Evolutionary conservation across 139 green algal species (phyloP).

Genomic region (Chlorella sorokiniana): DNA sequence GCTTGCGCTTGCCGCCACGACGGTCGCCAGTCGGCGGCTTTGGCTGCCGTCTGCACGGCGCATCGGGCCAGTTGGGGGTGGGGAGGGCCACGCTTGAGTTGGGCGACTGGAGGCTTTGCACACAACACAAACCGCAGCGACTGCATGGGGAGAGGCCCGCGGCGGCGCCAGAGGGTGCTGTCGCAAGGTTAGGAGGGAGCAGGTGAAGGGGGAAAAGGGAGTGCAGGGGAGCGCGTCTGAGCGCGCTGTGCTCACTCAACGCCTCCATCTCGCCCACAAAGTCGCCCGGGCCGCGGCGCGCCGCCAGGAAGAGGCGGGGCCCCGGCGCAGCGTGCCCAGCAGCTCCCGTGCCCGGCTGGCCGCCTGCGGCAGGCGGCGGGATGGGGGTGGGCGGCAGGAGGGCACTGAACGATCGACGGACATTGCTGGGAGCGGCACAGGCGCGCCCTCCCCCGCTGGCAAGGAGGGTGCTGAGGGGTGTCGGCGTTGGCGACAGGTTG

Average conservation of each 20-base stretch:
- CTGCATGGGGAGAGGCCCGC: too few species aligned
- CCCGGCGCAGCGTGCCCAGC: conserved; percentile 25
- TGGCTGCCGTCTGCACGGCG: conserved; percentile 4
- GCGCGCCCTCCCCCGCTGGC: too few species aligned
- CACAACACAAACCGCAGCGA: background rate
- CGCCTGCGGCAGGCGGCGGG: conserved; percentile 31
- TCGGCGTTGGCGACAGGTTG: too few species aligned
- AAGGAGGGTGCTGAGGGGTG: background rate
- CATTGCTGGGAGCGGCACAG: background rate
- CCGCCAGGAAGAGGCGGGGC: conserved; percentile 41
- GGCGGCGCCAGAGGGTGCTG: too few species aligned
- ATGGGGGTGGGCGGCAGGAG: background rate
- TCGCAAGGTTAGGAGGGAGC: too few species aligned
- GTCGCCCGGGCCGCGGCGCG: background rate
- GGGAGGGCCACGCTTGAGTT: too few species aligned
- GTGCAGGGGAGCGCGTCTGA: background rate
- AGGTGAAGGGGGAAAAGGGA: background rate
- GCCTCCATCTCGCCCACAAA: conserved; percentile 35
- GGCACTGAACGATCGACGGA: background rate
- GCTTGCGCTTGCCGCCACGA: conserved; percentile 1
- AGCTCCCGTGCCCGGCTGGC: conserved; percentile 29
- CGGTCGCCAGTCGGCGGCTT: conserved; percentile 9
- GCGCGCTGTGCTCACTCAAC: background rate
- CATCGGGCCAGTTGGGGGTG: background rate
- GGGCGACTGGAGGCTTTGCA: too few species aligned